Base-by-base conservation (phyloP, 495 filamentous ascomycete species). In the Jackrogersella multiformis region DNA sequence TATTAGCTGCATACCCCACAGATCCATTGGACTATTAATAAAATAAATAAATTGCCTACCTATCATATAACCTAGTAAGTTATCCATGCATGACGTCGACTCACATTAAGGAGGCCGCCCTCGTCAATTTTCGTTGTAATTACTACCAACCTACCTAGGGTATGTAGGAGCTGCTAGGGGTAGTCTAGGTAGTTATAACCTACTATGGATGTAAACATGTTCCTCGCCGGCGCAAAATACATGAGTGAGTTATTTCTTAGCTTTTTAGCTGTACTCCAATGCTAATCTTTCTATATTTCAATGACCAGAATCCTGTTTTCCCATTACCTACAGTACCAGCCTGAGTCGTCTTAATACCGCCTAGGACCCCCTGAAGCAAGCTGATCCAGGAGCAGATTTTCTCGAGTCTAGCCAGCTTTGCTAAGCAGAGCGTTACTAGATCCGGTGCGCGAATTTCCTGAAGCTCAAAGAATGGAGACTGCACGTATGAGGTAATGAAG, bases 401-500 rank as follows among this genome's bases (percentile, higher is more conserved):
- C 61, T 36, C 46, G 6, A 39, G 41, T 36, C 56, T 51, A 48
- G 32, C 41, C 28, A 26, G 15, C 20, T 15, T 12, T 45, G 39
- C 51, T 42, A 9, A 49, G 23, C 34, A 61, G 45, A 64, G 60
- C 57, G 34, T 72, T 74, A 48, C 69, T 63, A 44, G 42, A 74
- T 67, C 46, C 56, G 69, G 66, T 74, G 69, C 72, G 72, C 69
- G 72, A 73, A 72, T 74, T 74, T 72, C 46, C 26, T 51, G 35
- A 28, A 45, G 26, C 32, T 58, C 28, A 48, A 48, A 63, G 23
- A 32, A 59, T 61, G 36, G 12, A 51, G 4, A 23, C 20, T 23
- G 32, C 5, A 2, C 8, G 39, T 32, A 32, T n/a, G 20, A 49
- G 15, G 39, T 28, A 42, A 34, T 28, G 9, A 45, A 30, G 26